Base-by-base conservation (phyloP, 495 filamentous ascomycete genomes). In the Penicillium pancosmium region DNA sequence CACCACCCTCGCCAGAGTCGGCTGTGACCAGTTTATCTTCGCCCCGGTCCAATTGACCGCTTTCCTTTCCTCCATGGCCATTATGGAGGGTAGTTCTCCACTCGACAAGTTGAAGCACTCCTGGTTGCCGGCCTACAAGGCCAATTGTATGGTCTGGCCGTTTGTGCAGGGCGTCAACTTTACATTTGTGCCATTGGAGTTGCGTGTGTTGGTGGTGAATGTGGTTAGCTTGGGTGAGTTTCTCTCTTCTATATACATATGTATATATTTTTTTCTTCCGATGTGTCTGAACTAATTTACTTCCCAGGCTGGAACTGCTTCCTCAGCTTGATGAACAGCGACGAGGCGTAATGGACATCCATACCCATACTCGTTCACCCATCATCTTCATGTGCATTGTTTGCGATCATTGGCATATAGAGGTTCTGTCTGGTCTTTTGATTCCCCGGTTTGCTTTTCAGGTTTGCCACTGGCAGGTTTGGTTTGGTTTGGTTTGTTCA, bases 61-160 rank as follows among this genome's bases (percentile, higher is more conserved):
- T 52, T 98, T 98, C 79, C 76, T 98, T 49, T 83, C 82, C 55
- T 89, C 82, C 63, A 93, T 98, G 91, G 90, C 92, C 5, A 79
- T 91, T 38, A 81, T 98, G 75, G 94, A 98, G 73, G 94, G 94
- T 31, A 70, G 70, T 6, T 81, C 83, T 55, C 87, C 89, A 7
- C 67, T 75, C 59, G 85, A 91, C 65, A 96, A 93, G 81, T 76
- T 92, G 52, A 71, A 80, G 38, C 82, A 76, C 59, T 87, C 79
- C 54, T 98, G 92, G 68, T 62, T 68, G 51, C 76, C 80, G 5
- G 88, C 87, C 47, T 80, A 98, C 71, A 82, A 80, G 68, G 89
- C 88, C 67, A 98, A 98, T 72, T 92, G 90, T 80, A 85, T 91
- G 73, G 80, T 98, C 50, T 98, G 95, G 94, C 95, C 94, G 9